Evolutionary conservation across 176 grass and related monocot genomes (phyloP).

Genomic region (Canna indica): DNA sequence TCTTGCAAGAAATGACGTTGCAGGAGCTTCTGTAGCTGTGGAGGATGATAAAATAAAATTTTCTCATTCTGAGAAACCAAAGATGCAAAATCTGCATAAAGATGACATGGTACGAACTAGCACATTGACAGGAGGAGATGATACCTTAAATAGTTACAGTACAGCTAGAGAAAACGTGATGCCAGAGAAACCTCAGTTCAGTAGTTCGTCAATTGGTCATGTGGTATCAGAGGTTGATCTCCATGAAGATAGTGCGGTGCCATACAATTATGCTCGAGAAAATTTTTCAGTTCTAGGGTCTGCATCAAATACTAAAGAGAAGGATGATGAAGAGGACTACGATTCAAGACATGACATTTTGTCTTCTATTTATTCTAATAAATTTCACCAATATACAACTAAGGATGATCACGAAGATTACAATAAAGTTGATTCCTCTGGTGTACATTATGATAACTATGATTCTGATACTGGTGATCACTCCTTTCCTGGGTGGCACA

Average conservation of each 20-base stretch:
- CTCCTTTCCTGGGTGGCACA: not conserved
- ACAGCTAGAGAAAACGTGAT: not conserved
- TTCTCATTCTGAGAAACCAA: not conserved
- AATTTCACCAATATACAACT: conserved; percentile 22
- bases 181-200: conserved; percentile 15
- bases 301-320: not conserved
- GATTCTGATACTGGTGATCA: conserved; percentile 49
- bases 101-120: not conserved
- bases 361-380: conserved; percentile 23
- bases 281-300: not conserved
- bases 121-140: not conserved
- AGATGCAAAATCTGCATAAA: not conserved
- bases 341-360: conserved; percentile 1
- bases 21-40: conserved; percentile 10
- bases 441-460: conserved; percentile 54
- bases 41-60: not conserved
- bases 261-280: not conserved
- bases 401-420: conserved; percentile 26
- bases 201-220: conserved; percentile 1
- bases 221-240: not conserved
- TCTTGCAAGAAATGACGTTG: conserved; percentile 10
- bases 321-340: not conserved
- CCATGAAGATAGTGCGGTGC: not conserved
- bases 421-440: conserved; percentile 26
- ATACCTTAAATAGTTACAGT: not conserved